phyloP scores from a whole-genome alignment of 1,284 basidiomycete genomes.

The Ceratobasidium sp. region DNA sequence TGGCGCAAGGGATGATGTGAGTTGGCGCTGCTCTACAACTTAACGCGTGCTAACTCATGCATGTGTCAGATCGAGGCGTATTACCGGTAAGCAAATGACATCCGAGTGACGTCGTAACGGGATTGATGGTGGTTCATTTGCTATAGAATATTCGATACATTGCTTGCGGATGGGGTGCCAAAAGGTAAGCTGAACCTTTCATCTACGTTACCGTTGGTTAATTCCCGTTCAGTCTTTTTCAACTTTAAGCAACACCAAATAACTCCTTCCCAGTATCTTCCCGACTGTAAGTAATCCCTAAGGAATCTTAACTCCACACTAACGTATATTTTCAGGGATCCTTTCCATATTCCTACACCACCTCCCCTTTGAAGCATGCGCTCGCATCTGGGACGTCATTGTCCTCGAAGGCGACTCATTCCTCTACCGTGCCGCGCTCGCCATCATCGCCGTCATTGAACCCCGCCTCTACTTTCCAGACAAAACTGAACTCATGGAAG shows the following conservation, averaged over 20 bases:
- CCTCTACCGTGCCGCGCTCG: constrained; percentile 84
- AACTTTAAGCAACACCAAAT: constrained; percentile 95
- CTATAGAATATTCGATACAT: constrained; percentile 88
- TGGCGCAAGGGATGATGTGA: constrained; percentile 81
- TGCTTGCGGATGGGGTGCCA: constrained; percentile 93
- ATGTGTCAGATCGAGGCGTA: constrained; percentile 79
- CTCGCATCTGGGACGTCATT: constrained; percentile 90
- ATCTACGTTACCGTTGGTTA: constrained; percentile 2
- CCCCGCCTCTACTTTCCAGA: constrained; percentile 89
- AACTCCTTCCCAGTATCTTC: constrained; percentile 80
- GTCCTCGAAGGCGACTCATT: constrained; percentile 90
- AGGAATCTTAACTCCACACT: constrained; percentile 52
- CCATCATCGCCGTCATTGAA: constrained; percentile 87
- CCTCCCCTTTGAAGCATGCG: constrained; percentile 87
- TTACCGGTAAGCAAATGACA: constrained; percentile 61
- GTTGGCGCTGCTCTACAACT: constrained; percentile 53
- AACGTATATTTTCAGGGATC: constrained; percentile 68
- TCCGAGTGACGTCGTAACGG: constrained; percentile 53
- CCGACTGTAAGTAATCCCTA: constrained; percentile 56
- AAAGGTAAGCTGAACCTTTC: constrained; percentile 70
- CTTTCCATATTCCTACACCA: constrained; percentile 87
- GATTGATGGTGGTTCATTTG: constrained; percentile 44
- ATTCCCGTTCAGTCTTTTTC: constrained; percentile 77
- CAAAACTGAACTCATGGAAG: constrained; percentile 74
- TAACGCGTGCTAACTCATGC: constrained; percentile 50